Base-by-base conservation (phyloP, 805 yeast genomes). In the Maudiozyma serrabonitensis region DNA sequence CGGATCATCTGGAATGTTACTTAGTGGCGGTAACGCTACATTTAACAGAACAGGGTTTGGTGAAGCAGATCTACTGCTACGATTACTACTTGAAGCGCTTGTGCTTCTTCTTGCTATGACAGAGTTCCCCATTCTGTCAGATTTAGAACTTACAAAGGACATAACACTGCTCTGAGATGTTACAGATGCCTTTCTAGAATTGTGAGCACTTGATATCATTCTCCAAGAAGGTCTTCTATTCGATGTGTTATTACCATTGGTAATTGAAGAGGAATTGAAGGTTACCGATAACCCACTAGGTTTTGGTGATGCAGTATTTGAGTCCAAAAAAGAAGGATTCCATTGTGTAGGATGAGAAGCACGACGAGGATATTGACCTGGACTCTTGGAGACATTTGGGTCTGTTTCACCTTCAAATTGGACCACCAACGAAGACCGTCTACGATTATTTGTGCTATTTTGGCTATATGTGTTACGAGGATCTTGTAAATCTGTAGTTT, bases 1-100 rank as follows among this genome's bases (percentile, higher is more conserved):
- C 16, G 79, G 76, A 41, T 75, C 82, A 13, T 57, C 63, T 3
- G 90, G 90, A 51, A 78, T 67, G 1, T 83, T 79, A 16, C 72
- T 62, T 47, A 71, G 76, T 0, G 83, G 79, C 0, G 89, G 88
- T 5, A 83, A 46, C 12, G 67, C 47, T 6, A 61, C 69, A 45
- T 58, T 60, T 19, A 62, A 41, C 18, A 55, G 46, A 2, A 57
- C 60, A 21, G 59, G 50, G n/a, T 56, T 57, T 4, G 61, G 51
- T n/a, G 75, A 54, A 21, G 45, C 47, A 19, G 45, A 19, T 19
- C 39, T n/a, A 38, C 50, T 46, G 6, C 31, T 42, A 21, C 53
- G 54, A 32, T 56, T 64, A 21, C 53, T 57, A 23, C 46, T 54
- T 3, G 64, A 56, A 4, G 63, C 56, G 5, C 57, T 56, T 2